phyloP scores from a whole-genome alignment of 2,329 filamentous ascomycete species.

The Nemania abortiva region DNA sequence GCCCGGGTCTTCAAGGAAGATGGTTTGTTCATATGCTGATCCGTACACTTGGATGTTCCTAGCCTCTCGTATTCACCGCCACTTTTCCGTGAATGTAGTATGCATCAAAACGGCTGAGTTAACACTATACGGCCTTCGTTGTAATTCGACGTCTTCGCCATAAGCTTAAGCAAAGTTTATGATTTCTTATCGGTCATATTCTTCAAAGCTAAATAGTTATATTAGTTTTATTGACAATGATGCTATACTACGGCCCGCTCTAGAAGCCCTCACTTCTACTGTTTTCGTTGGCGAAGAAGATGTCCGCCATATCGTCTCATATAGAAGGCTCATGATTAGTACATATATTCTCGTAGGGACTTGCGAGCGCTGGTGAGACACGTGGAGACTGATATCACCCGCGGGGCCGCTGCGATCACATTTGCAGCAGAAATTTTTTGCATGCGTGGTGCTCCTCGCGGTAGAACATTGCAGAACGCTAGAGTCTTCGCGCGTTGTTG shows the following conservation, averaged over 20 bases:
- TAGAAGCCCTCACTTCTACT: constrained; percentile 33
- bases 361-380: constrained; percentile 12
- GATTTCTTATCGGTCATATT: constrained; percentile 12
- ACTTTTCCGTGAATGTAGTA: background rate
- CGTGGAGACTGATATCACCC: background rate
- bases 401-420: background rate
- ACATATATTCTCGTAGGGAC: background rate
- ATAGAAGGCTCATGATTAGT: constrained; percentile 14
- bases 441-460: constrained; percentile 23
- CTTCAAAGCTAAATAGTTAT: constrained; percentile 3
- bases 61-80: constrained; percentile 30
- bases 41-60: constrained; percentile 3
- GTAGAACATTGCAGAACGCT: constrained; percentile 19
- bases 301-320: constrained; percentile 34
- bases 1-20: constrained; percentile 3
- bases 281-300: constrained; percentile 38
- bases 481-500: background rate
- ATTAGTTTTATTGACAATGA: background rate
- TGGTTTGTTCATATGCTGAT: constrained; percentile 16
- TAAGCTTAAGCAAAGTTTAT: constrained; percentile 2
- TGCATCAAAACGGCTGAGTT: background rate
- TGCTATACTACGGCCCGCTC: background rate
- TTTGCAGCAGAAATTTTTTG: constrained; percentile 1
- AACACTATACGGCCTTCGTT: background rate
- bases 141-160: background rate